A percentile compares a stretch with the other conserved stretches of the same genome.
These are phyloP conservation scores for Chalciporus piperatus DNA, from an alignment of 768 basidiomycete species.

Conservation along the genomic window DNA sequence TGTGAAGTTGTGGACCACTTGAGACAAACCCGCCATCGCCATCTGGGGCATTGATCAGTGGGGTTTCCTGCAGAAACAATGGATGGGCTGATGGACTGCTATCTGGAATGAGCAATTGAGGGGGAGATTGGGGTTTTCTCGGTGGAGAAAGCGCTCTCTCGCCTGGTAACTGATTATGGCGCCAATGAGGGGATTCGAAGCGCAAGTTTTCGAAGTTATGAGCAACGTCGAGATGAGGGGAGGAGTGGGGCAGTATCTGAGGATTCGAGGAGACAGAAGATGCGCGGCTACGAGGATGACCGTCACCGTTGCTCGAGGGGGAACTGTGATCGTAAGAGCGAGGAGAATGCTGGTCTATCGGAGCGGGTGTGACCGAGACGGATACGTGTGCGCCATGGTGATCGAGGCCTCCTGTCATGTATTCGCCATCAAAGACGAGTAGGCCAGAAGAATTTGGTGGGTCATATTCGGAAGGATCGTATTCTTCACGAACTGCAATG, in stretches of 20 bases:
- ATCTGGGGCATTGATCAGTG: conserved; percentile 60
- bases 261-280: conserved; percentile 67
- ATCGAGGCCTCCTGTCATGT: conserved; percentile 32
- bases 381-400: conserved; percentile 33
- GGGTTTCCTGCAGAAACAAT: conserved; percentile 41
- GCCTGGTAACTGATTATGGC: conserved; percentile 43
- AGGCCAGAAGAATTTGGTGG: conserved; percentile 45
- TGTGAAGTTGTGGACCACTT: conserved; percentile 64
- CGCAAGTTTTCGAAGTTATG: conserved; percentile 57
- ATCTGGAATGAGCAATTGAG: conserved; percentile 57
- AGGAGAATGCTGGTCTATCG: conserved; percentile 37
- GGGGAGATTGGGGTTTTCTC: conserved; percentile 65
- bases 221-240: conserved; percentile 57
- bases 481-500: conserved; percentile 43
- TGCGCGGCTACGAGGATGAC: conserved; percentile 53
- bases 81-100: conserved; percentile 39
- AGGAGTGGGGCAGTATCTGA: conserved; percentile 40
- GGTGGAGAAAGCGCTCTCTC: conserved; percentile 37
- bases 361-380: conserved; percentile 37
- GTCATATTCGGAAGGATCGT: conserved; percentile 78
- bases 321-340: conserved; percentile 61
- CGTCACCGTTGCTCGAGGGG: conserved; percentile 57
- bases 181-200: conserved; percentile 66
- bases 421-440: conserved; percentile 60
- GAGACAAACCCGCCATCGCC: conserved; percentile 47